Evolutionary conservation across 2,329 filamentous ascomycete genomes (phyloP).

Genomic region (Fusarium keratoplasticum): DNA sequence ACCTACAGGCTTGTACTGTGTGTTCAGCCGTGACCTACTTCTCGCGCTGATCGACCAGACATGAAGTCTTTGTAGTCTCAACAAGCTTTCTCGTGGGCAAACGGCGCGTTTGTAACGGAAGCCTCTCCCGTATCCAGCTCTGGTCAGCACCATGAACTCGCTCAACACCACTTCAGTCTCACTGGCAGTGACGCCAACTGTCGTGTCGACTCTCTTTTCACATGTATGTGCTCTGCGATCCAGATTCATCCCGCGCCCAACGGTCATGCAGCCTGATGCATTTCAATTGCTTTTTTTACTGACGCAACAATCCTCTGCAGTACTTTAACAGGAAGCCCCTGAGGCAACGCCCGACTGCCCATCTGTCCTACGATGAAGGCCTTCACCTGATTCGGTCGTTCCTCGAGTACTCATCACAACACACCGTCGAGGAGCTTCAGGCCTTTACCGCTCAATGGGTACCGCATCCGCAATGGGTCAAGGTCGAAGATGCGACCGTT

Average conservation of each 20-base stretch:
- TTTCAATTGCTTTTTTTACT: slow-evolving; percentile 14
- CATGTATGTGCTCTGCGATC: slow-evolving; percentile 72
- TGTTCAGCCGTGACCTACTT: slow-evolving; percentile 25
- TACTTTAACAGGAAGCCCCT: slow-evolving; percentile 84
- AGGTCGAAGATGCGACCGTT: slow-evolving; percentile 77
- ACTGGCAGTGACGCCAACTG: slow-evolving; percentile 86
- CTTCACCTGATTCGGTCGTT: slow-evolving; percentile 89
- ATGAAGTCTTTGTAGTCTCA: slow-evolving; percentile 17
- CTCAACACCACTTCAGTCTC: slow-evolving; percentile 86
- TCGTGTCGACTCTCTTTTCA: slow-evolving; percentile 85
- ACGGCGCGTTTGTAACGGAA: slow-evolving; percentile 26
- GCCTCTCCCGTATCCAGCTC: slow-evolving; percentile 10
- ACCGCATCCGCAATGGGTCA: slow-evolving; percentile 88
- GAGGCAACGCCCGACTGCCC: slow-evolving; percentile 84
- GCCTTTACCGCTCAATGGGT: slow-evolving; percentile 93
- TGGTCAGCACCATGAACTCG: slow-evolving; percentile 53
- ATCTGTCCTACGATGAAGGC: slow-evolving; percentile 95
- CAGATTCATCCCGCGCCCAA: slow-evolving; percentile 3
- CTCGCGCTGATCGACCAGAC: not conserved
- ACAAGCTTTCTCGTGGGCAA: slow-evolving; percentile 7
- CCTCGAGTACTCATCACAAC: slow-evolving; percentile 84
- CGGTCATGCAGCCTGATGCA: slow-evolving; percentile 5
- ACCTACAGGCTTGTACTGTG: slow-evolving; percentile 2
- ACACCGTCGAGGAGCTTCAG: slow-evolving; percentile 93
- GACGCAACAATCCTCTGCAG: slow-evolving; percentile 55